These are phyloP conservation scores for Alternaria longipes DNA, from an alignment of 2,329 filamentous ascomycete genomes.

Conservation along the genomic window DNA sequence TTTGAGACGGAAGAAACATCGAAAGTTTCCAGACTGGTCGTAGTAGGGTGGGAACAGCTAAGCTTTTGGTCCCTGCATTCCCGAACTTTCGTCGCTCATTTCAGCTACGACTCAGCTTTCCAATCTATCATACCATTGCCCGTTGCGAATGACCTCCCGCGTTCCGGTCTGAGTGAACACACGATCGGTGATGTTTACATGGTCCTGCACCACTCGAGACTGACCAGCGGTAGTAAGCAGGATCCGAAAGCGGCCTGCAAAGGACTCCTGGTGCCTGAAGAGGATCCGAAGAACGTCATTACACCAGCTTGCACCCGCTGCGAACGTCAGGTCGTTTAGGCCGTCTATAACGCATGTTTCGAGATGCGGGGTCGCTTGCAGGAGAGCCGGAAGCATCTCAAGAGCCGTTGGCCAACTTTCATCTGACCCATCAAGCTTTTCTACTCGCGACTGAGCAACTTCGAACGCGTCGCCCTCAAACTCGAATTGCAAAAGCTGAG, in stretches of 20 bases:
- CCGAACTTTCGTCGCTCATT: not conserved
- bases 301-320: too few relatives aligned
- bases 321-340: too few relatives aligned
- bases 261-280: not conserved
- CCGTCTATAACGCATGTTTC: too few relatives aligned
- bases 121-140: not conserved
- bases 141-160: not conserved
- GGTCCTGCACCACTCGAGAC: slow-evolving; percentile 9
- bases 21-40: too few relatives aligned
- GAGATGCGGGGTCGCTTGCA: too few relatives aligned
- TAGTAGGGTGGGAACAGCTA: not conserved
- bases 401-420: too few relatives aligned
- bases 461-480: too few relatives aligned
- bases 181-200: slow-evolving; percentile 1
- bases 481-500: too few relatives aligned
- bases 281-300: not conserved
- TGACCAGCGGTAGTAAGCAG: slow-evolving; percentile 12
- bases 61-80: not conserved
- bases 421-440: too few relatives aligned
- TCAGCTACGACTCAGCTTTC: not conserved
- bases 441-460: too few relatives aligned
- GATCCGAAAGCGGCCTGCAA: slow-evolving; percentile 5
- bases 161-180: slow-evolving; percentile 1
- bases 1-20: too few relatives aligned
- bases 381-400: too few relatives aligned